Conservation (phyloP, 768 basidiomycete genomes). For the Phylloporus scabripes region DNA sequence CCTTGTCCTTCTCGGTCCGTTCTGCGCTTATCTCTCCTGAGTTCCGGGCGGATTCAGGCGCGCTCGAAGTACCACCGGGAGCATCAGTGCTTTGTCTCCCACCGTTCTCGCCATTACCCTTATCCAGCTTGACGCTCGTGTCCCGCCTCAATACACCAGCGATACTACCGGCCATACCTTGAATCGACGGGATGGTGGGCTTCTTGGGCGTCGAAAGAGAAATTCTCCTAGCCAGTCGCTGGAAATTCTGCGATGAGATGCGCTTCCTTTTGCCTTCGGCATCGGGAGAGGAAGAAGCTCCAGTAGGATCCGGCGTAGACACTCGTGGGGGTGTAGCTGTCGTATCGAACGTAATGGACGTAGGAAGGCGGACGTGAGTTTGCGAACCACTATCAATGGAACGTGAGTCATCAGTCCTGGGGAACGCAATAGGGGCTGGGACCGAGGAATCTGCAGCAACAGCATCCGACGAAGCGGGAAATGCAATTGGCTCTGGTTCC, state of each 20-base stretch:
- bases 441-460: conserved; percentile 30
- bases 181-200: conserved; percentile 43
- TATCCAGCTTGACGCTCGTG: conserved; percentile 39
- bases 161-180: conserved; percentile 14
- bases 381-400: conserved; percentile 25
- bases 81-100: conserved; percentile 16
- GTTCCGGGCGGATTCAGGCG: conserved; percentile 37
- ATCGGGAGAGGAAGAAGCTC: conserved; percentile 54
- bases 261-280: conserved; percentile 74
- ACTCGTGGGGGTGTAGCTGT: conserved; percentile 54
- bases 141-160: conserved; percentile 29
- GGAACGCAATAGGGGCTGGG: conserved; percentile 36
- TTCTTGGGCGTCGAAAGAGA: conserved; percentile 58
- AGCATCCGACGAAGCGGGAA: conserved; percentile 11
- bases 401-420: conserved; percentile 34
- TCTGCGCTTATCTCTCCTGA: conserved; percentile 47
- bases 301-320: conserved; percentile 63
- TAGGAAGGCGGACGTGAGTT: conserved; percentile 23
- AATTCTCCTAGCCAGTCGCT: conserved; percentile 69
- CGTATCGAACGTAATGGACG: conserved; percentile 59
- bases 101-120: conserved; percentile 25
- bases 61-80: conserved; percentile 25
- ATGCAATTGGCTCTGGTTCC: conserved; percentile 6
- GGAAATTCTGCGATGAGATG: conserved; percentile 83
- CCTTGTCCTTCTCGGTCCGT: conserved; percentile 46